Percentiles rank a stretch among this genome's conserved stretches.
Conservation (phyloP, 2,329 filamentous ascomycete species). For the Metarhizium guizhouense region DNA sequence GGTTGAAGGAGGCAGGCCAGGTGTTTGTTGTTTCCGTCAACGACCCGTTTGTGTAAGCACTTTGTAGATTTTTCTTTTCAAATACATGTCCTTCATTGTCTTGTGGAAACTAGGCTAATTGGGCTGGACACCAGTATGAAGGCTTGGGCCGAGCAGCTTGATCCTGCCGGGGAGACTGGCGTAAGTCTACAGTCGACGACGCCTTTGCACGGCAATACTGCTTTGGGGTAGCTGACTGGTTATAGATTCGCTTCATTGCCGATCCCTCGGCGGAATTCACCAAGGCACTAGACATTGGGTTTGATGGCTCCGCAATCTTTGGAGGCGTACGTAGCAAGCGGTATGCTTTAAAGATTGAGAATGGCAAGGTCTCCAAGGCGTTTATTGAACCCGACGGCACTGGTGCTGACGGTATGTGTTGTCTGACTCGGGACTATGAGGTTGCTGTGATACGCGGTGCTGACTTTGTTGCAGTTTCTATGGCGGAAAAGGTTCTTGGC, state of each 20-base stretch:
- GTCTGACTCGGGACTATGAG: not conserved
- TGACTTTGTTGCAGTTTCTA: slow-evolving; percentile 28
- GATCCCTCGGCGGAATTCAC: slow-evolving; percentile 76
- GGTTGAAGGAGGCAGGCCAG: slow-evolving; percentile 69
- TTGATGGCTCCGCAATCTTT: slow-evolving; percentile 72
- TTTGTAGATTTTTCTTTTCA: too few species aligned
- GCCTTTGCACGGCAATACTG: not conserved
- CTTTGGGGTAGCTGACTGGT: not conserved
- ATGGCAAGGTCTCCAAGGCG: slow-evolving; percentile 74
- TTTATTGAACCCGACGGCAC: slow-evolving; percentile 86
- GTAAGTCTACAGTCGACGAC: slow-evolving; percentile 41
- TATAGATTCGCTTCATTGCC: slow-evolving; percentile 77
- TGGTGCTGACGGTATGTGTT: slow-evolving; percentile 57
- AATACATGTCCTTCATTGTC: too few species aligned
- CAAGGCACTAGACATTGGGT: slow-evolving; percentile 71
- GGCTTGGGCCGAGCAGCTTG: slow-evolving; percentile 72
- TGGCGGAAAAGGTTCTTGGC: slow-evolving; percentile 41
- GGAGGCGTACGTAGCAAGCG: slow-evolving; percentile 78
- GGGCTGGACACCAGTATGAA: slow-evolving; percentile 59
- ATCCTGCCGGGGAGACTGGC: slow-evolving; percentile 64
- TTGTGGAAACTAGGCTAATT: not conserved
- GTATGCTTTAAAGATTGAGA: slow-evolving; percentile 73
- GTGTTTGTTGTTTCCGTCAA: slow-evolving; percentile 92
- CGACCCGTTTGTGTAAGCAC: slow-evolving; percentile 80
- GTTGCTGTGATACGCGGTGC: not conserved